These are phyloP conservation scores for Hyphopichia khmerensis DNA, from an alignment of 1,139 yeast species.

Conservation along the genomic window DNA sequence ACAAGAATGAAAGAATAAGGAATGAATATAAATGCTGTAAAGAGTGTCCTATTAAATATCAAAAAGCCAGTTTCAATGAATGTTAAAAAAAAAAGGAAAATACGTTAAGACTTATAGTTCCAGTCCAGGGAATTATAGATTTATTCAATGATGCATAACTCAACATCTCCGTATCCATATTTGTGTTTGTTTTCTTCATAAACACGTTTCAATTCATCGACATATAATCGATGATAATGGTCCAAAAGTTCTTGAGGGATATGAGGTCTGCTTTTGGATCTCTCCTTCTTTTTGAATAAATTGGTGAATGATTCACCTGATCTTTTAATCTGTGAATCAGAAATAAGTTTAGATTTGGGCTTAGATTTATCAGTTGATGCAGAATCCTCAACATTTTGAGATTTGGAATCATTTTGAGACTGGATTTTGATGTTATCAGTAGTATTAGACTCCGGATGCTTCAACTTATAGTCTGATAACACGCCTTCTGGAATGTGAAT, in stretches of 20 bases:
- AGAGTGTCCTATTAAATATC: neutral
- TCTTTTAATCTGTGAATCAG: neutral
- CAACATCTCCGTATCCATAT: slow-evolving; percentile 53
- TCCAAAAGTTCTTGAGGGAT: slow-evolving; percentile 52
- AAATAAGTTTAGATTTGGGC: neutral
- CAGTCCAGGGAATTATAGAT: neutral
- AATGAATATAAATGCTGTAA: neutral
- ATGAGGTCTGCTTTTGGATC: slow-evolving; percentile 20
- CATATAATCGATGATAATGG: slow-evolving; percentile 69
- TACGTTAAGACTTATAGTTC: neutral
- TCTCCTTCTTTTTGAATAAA: slow-evolving; percentile 17
- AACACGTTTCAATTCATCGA: slow-evolving; percentile 62
- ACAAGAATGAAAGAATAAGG: neutral
- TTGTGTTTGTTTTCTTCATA: slow-evolving; percentile 69
- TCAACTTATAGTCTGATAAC: slow-evolving; percentile 28
- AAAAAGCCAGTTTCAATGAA: neutral
- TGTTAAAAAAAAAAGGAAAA: neutral
- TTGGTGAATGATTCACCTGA: slow-evolving; percentile 19
- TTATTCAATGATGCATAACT: slow-evolving; percentile 47
- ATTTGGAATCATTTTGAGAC: no score
- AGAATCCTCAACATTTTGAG: no score
- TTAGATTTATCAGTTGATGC: no score
- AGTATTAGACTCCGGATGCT: slow-evolving; percentile 26
- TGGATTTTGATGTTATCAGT: no score
- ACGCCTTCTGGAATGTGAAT: slow-evolving; percentile 58